Base-by-base conservation (phyloP, 78 protist species). In the Cyanophora paradoxa region DNA sequence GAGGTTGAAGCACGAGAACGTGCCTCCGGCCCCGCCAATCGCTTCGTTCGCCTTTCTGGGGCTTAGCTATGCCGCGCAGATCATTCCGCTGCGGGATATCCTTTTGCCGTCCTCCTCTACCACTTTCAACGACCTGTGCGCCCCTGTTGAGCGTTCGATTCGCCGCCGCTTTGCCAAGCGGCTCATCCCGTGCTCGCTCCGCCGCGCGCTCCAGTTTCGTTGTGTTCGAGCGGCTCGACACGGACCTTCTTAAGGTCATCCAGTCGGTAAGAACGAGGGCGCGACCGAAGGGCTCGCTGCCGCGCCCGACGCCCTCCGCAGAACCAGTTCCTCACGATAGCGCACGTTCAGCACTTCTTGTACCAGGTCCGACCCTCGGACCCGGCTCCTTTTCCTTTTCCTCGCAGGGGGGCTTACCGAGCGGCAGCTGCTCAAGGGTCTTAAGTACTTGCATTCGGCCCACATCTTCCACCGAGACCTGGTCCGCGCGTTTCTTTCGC, bases 1-100 rank as follows among this genome's bases (percentile, higher is more conserved):
- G 14, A 65, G 62, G 26, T 63, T 89, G 48, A 11, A 17, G 44
- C 88, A 84, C 58, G 81, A 83, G 3, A 86, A 86, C 50, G 72
- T 87, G 11, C 11, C 70, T 2, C 28, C 33, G 22, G n/a, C n/a
- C n/a, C n/a, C n/a, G n/a, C n/a, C n/a, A n/a, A n/a, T n/a, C n/a
- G n/a, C n/a, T n/a, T n/a, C 69, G 57, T 4, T 34, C 4, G 4
- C 11, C 34, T 1, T 37, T 34, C n/a, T 17, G 73, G 28, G 64
- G 24, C 3, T 1, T 1, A 11, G 37, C 20, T 31, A 34, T 3
- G 16, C 78, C 3, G 8, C 26, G 19, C 44, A 63, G 68, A 10
- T 63, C 8, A 63, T 63, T 7, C 24, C 30, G n/a, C 4, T 40
- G 6, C 4, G 5, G 50, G 74, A 69, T 42, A 46, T 65, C 10